Conservation (phyloP, 495 filamentous ascomycete genomes). For the Clohesyomyces aquaticus region DNA sequence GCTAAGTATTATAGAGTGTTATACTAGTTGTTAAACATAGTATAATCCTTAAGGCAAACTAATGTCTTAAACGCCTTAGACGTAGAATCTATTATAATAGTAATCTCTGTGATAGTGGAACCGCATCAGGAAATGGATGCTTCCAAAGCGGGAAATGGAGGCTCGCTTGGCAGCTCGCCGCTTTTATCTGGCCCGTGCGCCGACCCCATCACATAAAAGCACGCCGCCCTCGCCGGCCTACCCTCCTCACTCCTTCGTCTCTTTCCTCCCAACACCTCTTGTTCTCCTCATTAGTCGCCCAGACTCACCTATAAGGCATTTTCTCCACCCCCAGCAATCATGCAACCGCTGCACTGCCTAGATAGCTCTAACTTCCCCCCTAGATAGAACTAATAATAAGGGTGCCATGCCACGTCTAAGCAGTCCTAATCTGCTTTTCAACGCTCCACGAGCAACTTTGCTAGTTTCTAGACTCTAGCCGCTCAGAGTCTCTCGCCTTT, state of each 20-base stretch:
- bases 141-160: background rate
- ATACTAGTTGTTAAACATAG: no score
- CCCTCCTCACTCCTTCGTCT: slow-evolving; percentile 1
- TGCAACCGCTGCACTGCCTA: slow-evolving; percentile 10
- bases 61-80: no score
- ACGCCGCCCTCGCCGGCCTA: slow-evolving; percentile 7
- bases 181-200: slow-evolving; percentile 15
- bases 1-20: no score
- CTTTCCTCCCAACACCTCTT: background rate
- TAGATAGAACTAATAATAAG: background rate
- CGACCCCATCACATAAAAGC: slow-evolving; percentile 9
- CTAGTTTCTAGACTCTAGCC: no score
- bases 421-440: slow-evolving; percentile 5
- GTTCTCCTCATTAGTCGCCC: slow-evolving; percentile 4
- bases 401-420: background rate
- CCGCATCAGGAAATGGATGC: slow-evolving; percentile 5
- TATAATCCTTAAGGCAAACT: no score
- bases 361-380: background rate
- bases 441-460: slow-evolving; percentile 7
- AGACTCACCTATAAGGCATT: background rate
- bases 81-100: no score
- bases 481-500: no score
- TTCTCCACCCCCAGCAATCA: slow-evolving; percentile 5
- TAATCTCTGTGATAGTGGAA: slow-evolving; percentile 1
- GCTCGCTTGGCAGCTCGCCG: slow-evolving; percentile 8